Evolutionary conservation across 2,329 filamentous ascomycete genomes (phyloP).

Genomic region (Cordyceps tenuipes): DNA sequence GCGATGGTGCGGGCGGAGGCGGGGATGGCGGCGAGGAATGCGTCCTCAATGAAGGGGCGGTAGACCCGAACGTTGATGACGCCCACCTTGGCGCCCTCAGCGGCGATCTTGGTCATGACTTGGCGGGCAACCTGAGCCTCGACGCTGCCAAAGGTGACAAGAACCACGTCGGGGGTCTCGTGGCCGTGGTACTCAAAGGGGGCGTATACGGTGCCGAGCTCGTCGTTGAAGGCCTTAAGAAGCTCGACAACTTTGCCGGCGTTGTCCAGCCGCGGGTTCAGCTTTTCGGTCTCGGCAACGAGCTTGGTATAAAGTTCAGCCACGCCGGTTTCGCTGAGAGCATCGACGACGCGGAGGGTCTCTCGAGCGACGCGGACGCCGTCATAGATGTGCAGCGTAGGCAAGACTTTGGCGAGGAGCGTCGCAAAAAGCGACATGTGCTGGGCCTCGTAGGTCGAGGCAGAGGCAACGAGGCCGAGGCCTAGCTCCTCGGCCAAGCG

Average conservation of each 20-base stretch:
- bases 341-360: conserved; percentile 73
- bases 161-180: conserved; percentile 65
- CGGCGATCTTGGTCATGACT: conserved; percentile 63
- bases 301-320: conserved; percentile 61
- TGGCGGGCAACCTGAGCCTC: conserved; percentile 82
- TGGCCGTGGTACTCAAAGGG: conserved; percentile 94
- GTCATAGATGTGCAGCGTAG: conserved; percentile 84
- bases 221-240: conserved; percentile 70
- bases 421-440: conserved; percentile 92
- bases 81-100: conserved; percentile 69
- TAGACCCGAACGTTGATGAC: conserved; percentile 90
- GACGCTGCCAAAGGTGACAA: conserved; percentile 87
- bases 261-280: conserved; percentile 62
- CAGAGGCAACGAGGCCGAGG: conserved; percentile 74
- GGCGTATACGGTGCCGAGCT: conserved; percentile 87
- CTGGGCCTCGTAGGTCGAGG: conserved; percentile 83
- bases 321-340: conserved; percentile 64
- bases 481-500: conserved; percentile 83
- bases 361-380: conserved; percentile 76
- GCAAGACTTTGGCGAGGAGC: conserved; percentile 65
- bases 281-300: conserved; percentile 49
- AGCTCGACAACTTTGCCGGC: conserved; percentile 66
- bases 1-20: conserved; percentile 66
- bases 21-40: conserved; percentile 77
- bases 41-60: conserved; percentile 89